phyloP scores from a whole-genome alignment of 495 filamentous ascomycete genomes.

The Tirmania nivea region DNA sequence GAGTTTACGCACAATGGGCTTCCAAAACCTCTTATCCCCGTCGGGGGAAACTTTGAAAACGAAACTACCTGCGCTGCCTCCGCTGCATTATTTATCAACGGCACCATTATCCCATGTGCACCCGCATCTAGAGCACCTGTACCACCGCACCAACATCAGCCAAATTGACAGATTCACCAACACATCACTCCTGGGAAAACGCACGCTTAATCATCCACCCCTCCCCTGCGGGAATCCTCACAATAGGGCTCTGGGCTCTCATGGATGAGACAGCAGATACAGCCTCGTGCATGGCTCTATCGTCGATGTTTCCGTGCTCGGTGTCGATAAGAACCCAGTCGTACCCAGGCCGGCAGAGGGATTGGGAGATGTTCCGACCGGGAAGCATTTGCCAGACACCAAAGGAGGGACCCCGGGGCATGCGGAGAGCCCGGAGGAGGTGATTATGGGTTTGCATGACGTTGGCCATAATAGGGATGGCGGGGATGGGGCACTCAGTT shows the following conservation, averaged over 20 bases:
- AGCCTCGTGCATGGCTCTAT: constrained; percentile 60
- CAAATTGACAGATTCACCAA: neutral
- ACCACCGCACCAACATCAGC: neutral
- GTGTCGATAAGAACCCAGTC: constrained; percentile 61
- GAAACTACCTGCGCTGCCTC: constrained; percentile 11
- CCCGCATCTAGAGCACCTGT: constrained; percentile 42
- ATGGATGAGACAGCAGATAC: neutral
- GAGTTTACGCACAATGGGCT: constrained; percentile 30
- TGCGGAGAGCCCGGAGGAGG: constrained; percentile 35
- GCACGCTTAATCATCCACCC: constrained; percentile 50
- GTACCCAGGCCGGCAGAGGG: constrained; percentile 41
- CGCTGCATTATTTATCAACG: neutral
- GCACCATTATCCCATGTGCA: neutral
- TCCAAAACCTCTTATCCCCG: constrained; percentile 41
- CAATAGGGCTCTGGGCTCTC: constrained; percentile 43
- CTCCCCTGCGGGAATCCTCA: constrained; percentile 43
- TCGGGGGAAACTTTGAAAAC: constrained; percentile 47
- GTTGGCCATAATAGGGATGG: too few relatives aligned
- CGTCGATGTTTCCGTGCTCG: constrained; percentile 62
- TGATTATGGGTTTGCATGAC: constrained; percentile 42
- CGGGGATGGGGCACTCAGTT: too few relatives aligned
- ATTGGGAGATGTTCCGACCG: constrained; percentile 45
- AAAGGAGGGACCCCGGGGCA: constrained; percentile 34
- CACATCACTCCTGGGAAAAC: constrained; percentile 6
- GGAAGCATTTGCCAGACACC: constrained; percentile 59